Evolutionary conservation across 2,329 filamentous ascomycete genomes (phyloP).

Genomic region (Teratosphaeriaceae sp.): DNA sequence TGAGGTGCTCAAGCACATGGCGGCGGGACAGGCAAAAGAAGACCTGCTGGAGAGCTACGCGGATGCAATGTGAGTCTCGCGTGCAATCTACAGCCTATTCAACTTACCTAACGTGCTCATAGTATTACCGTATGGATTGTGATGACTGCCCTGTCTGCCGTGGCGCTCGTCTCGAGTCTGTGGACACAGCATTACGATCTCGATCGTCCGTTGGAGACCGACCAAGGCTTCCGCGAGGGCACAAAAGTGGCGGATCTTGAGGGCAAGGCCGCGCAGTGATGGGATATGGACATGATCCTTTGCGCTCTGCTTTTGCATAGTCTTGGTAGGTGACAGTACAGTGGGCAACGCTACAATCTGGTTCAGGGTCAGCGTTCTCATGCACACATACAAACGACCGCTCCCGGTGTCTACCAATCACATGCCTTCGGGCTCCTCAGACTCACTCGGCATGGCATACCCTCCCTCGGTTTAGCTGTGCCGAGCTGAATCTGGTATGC

Average conservation of each 20-base stretch:
- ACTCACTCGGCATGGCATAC: too few relatives aligned
- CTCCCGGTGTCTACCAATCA: too few relatives aligned
- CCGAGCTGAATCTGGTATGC: constrained; percentile 30
- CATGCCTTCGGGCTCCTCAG: too few relatives aligned
- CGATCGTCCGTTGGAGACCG: not conserved
- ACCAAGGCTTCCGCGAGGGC: not conserved
- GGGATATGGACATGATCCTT: too few relatives aligned
- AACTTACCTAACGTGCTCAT: not conserved
- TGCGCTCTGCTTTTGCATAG: too few relatives aligned
- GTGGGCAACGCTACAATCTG: too few relatives aligned
- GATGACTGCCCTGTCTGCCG: not conserved
- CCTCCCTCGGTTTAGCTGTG: constrained; percentile 29
- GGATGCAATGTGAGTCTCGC: not conserved
- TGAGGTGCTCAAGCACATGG: not conserved
- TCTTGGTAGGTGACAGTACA: too few relatives aligned
- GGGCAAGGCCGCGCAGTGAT: too few relatives aligned
- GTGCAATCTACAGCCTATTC: not conserved
- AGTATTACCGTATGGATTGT: not conserved
- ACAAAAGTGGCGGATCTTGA: not conserved
- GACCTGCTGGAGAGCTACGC: constrained; percentile 2
- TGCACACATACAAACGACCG: too few relatives aligned
- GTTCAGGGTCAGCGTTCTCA: too few relatives aligned
- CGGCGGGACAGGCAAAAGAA: not conserved
- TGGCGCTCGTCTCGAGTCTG: constrained; percentile 1
- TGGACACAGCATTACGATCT: constrained; percentile 1